Base-by-base conservation (phyloP, 768 basidiomycete genomes). In the Antrodiella citrinella region DNA sequence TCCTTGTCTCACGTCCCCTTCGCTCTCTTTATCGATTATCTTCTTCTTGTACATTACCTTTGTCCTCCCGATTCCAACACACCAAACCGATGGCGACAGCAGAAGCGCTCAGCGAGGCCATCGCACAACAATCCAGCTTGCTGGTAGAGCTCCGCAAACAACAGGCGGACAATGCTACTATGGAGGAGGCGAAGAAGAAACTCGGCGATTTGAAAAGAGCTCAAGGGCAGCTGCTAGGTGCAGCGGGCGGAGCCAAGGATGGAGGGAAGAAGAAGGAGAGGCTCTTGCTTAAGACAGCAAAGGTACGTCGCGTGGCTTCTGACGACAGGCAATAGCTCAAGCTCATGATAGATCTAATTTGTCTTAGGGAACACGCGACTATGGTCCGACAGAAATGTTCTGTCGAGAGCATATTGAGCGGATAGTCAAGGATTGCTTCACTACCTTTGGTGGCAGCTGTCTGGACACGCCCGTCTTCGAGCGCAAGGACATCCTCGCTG, bases 401-500 rank as follows among this genome's bases (percentile, higher is more conserved):
- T 85, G 95, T 57, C 84, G 95, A 44, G 85, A 88, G 56, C 82
- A 87, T 69, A 85, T 98, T 60, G 94, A 97, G 63, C 76, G 78
- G 40, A 88, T 83, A 49, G 85, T 99, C 60, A 88, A 89, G 63
- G 82, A 86, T 2, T 81, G 82, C 51, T 99, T 98, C 68, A 81
- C 89, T 43, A 78, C 82, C 4, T 95, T 86, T 61, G 96, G 96
- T 11, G 96, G 85, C 4, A 77, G 81, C 48, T 91, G 89, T 54
- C 89, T 99, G 49, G 96, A 99, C 67, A 99, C 96, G 2, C 96
- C 96, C 48, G 94, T 98, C 4, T 98, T 99, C 59, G 96, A 98
- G 69, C 83, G 95, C 53, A 94, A 94, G 66, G 96, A 99, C 63
- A 84, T 99, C 51, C 70, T 98, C 40, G 81, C 93, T 1, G 95